Evolutionary conservation across 306 rosid genomes (phyloP).

Genomic region (Vicia villosa): DNA sequence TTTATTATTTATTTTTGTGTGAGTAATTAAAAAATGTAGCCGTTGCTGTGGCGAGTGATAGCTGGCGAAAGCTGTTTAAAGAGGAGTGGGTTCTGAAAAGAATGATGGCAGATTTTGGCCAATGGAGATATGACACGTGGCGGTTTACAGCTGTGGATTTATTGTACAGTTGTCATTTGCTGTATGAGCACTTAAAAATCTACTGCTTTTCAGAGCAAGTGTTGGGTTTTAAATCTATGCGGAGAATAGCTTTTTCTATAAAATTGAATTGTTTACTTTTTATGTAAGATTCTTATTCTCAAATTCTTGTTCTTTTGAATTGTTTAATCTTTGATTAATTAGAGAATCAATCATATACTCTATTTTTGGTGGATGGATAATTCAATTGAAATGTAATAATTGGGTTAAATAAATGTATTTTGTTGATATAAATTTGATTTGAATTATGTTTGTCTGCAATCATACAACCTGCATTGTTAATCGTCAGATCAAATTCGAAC

Average conservation of each 20-base stretch:
- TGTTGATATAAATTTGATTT: too few species aligned
- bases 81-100: slow-evolving; percentile 33
- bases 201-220: slow-evolving; percentile 37
- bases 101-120: slow-evolving; percentile 10
- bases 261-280: not conserved
- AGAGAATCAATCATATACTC: too few species aligned
- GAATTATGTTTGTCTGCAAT: too few species aligned
- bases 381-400: too few species aligned
- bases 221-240: slow-evolving; percentile 13
- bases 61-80: slow-evolving; percentile 66
- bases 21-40: slow-evolving; percentile 53
- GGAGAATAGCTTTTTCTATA: not conserved
- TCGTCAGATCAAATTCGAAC: too few species aligned
- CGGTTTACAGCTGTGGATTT: slow-evolving; percentile 47
- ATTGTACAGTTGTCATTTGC: slow-evolving; percentile 63
- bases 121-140: slow-evolving; percentile 23
- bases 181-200: not conserved
- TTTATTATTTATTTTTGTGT: too few species aligned
- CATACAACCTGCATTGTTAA: too few species aligned
- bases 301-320: too few species aligned
- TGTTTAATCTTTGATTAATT: too few species aligned
- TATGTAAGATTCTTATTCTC: too few species aligned
- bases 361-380: too few species aligned
- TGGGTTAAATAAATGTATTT: too few species aligned
- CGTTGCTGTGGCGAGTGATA: slow-evolving; percentile 51